Evolutionary conservation across 495 filamentous ascomycete genomes (phyloP), one percentile per base, ranked within the genome.

Genomic region (Penicillium herquei): DNA sequence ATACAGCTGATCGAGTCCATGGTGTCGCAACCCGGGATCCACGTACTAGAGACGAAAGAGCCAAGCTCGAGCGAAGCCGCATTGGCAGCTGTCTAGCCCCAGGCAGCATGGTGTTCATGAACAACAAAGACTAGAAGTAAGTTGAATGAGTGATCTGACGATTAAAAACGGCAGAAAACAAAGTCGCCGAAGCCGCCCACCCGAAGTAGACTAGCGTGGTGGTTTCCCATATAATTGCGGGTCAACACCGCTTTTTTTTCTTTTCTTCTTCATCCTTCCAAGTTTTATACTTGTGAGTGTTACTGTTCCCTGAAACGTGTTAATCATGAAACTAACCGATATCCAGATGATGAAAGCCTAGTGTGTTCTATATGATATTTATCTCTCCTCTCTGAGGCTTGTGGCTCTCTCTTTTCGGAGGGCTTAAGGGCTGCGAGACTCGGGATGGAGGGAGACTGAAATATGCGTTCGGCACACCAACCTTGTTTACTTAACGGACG

Each of bases 291-390:
- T 87, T 73, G 93, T 98, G 78, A 84, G 91, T 80, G 58, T 52
- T 64, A 49, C 50, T 51, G 49, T 17, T 52, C 12, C 13, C 43
- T 34, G 21, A 26, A 26, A 26, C 12, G 44, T 12, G 11, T 32
- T 26, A 39, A 13, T 26, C 32, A 16, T 16, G 12, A 53, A 66
- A 65, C 83, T 87, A 72, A 87, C 68, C 42, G 11, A 31, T 49
- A 57, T 51, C 5, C 69, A 96, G 90, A 95, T 98, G 94, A 98
- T 97, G 94, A 97, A 96, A 96, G 89, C 90, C 84, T 88, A 88
- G 89, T 80, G 93, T 97, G 93, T 88, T 85, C 63, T 74, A 78
- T 87, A 86, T 93, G 91, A 96, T 26, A 26, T 81, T 75, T 75
- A 82, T 83, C 84, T 78, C 82, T 77, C 65, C 79, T 79, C 79